Conservation (phyloP, 73 alveolate genomes). For the Paramecium octaurelia region DNA sequence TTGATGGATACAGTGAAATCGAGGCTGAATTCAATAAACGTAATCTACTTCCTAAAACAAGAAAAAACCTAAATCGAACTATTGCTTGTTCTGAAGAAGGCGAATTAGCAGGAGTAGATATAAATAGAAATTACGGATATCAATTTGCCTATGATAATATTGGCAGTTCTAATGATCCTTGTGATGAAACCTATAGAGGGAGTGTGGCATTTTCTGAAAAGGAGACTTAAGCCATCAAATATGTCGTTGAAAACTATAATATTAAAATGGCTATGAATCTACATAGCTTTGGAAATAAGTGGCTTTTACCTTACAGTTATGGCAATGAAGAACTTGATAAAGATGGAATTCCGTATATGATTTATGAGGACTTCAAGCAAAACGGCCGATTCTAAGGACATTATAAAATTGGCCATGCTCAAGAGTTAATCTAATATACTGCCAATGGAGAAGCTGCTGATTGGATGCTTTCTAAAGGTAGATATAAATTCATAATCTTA, state of each 20-base stretch:
- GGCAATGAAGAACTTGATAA: not conserved
- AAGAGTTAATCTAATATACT: not conserved
- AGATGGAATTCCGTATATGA: not conserved
- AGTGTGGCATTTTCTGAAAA: conserved; percentile 89
- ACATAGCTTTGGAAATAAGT: conserved; percentile 93
- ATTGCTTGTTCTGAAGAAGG: conserved; percentile 39
- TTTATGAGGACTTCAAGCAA: not conserved
- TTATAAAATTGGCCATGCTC: not conserved
- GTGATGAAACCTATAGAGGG: conserved; percentile 95
- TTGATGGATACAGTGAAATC: conserved; percentile 84
- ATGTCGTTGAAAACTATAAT: conserved; percentile 67
- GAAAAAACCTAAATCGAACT: conserved; percentile 82
- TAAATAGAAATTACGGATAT: conserved; percentile 93
- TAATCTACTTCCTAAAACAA: conserved; percentile 24
- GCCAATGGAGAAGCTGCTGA: conserved; percentile 49
- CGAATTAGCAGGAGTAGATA: conserved; percentile 85
- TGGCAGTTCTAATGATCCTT: conserved; percentile 83
- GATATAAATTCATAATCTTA: not conserved
- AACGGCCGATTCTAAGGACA: not conserved
- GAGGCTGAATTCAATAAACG: conserved; percentile 49
- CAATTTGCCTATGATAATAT: conserved; percentile 80
- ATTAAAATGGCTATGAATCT: conserved; percentile 81
- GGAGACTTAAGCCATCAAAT: conserved; percentile 82
- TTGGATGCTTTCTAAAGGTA: conserved; percentile 33
- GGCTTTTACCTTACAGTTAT: conserved; percentile 83